Conservation (phyloP, 768 basidiomycete species). For the Collybia sp. region DNA sequence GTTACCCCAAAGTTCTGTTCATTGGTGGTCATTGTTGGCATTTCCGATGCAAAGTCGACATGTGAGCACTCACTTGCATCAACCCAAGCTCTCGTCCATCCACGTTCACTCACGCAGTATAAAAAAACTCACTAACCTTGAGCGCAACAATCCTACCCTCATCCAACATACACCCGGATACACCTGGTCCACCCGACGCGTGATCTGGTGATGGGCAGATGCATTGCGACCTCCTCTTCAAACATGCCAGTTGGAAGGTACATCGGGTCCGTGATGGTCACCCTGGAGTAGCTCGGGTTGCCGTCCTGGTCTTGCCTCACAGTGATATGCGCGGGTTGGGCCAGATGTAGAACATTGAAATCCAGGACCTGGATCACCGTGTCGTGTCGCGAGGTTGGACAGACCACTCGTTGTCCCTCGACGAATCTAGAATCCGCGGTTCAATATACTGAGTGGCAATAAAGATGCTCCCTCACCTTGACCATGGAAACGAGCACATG, state of each 20-base stretch:
- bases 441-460: background rate
- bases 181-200: slow-evolving; percentile 3
- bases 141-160: slow-evolving; percentile 15
- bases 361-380: slow-evolving; percentile 9
- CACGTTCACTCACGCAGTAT: background rate
- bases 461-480: slow-evolving; percentile 9
- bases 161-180: slow-evolving; percentile 17
- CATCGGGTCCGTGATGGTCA: background rate
- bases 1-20: too few relatives aligned
- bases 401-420: slow-evolving; percentile 13
- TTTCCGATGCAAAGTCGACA: too few relatives aligned
- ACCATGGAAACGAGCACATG: slow-evolving; percentile 8
- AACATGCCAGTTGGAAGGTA: slow-evolving; percentile 5
- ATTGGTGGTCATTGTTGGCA: too few relatives aligned
- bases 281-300: background rate
- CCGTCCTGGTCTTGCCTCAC: background rate
- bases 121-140: slow-evolving; percentile 5
- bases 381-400: slow-evolving; percentile 1
- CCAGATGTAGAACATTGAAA: slow-evolving; percentile 7
- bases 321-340: background rate
- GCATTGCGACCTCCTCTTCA: slow-evolving; percentile 4
- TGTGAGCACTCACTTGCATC: too few relatives aligned
- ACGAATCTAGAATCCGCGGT: slow-evolving; percentile 8
- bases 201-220: slow-evolving; percentile 8
- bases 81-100: too few relatives aligned